Percentiles rank a stretch among this genome's conserved stretches.
Evolutionary conservation across 2,329 filamentous ascomycete genomes (phyloP).

Genomic region (Tolypocladium ophioglossoides): DNA sequence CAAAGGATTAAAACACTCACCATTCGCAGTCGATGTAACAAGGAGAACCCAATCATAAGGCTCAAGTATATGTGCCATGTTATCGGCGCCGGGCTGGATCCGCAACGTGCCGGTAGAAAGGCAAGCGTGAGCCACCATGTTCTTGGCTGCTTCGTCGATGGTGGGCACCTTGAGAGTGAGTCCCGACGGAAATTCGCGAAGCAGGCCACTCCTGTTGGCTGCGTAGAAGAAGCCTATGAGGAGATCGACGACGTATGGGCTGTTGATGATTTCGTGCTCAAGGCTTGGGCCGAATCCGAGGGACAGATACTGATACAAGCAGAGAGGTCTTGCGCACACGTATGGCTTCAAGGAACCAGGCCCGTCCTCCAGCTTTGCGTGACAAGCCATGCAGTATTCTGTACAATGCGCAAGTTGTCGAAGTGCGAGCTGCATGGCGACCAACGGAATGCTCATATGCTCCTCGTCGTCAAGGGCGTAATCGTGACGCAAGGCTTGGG

Average conservation of each 20-base stretch:
- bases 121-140: too few relatives aligned
- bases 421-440: constrained; percentile 65
- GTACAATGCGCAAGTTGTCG: constrained; percentile 72
- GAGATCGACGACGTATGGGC: constrained; percentile 76
- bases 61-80: too few relatives aligned
- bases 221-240: constrained; percentile 72
- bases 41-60: too few relatives aligned
- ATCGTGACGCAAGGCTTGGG: constrained; percentile 16
- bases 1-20: too few relatives aligned
- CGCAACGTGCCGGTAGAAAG: too few relatives aligned
- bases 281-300: constrained; percentile 79
- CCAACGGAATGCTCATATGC: constrained; percentile 39
- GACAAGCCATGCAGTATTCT: constrained; percentile 80
- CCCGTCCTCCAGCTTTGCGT: constrained; percentile 52
- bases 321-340: constrained; percentile 66
- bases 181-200: constrained; percentile 34
- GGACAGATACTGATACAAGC: constrained; percentile 78
- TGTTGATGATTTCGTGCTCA: constrained; percentile 71
- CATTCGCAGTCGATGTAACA: too few relatives aligned
- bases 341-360: constrained; percentile 67
- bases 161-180: constrained; percentile 24
- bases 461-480: constrained; percentile 17
- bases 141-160: not conserved
- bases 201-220: constrained; percentile 30
- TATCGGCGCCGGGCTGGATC: too few relatives aligned